Conservation (phyloP, 345 rosid genomes). For the Salix suchowensis region DNA sequence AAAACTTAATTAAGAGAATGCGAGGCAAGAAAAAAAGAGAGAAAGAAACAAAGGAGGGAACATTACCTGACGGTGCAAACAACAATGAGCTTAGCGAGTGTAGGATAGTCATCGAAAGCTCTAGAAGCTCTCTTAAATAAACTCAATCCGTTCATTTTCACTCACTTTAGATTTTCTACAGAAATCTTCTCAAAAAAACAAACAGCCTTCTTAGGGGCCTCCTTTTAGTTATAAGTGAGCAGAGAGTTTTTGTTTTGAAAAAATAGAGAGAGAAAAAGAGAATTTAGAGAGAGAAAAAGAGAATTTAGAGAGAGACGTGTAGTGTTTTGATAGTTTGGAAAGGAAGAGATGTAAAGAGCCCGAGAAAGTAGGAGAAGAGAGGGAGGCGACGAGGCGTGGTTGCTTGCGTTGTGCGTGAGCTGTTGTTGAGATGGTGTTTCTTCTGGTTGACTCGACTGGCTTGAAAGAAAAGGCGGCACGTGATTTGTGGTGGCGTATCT, state of each 20-base stretch:
- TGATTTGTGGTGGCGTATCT: background rate
- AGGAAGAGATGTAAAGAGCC: background rate
- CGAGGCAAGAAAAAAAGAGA: background rate
- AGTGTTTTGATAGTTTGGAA: background rate
- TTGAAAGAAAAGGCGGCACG: conserved; percentile 34
- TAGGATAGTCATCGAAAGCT: conserved; percentile 63
- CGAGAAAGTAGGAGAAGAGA: conserved; percentile 14
- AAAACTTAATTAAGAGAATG: background rate
- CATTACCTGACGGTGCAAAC: conserved; percentile 75
- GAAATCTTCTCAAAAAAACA: background rate
- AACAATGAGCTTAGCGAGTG: conserved; percentile 58
- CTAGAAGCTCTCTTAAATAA: conserved; percentile 55
- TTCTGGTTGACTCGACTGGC: background rate
- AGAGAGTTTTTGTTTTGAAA: background rate
- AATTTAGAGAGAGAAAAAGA: background rate
- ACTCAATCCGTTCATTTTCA: conserved; percentile 54
- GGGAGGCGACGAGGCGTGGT: conserved; percentile 14
- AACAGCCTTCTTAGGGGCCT: background rate
- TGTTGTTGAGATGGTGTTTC: conserved; percentile 14
- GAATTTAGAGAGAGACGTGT: background rate
- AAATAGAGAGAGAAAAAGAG: background rate
- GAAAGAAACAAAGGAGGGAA: background rate
- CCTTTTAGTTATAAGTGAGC: background rate
- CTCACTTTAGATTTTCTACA: background rate
- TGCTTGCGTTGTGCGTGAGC: background rate